Conservation (phyloP, 768 basidiomycete species). For the Punctularia strigosozonata region DNA sequence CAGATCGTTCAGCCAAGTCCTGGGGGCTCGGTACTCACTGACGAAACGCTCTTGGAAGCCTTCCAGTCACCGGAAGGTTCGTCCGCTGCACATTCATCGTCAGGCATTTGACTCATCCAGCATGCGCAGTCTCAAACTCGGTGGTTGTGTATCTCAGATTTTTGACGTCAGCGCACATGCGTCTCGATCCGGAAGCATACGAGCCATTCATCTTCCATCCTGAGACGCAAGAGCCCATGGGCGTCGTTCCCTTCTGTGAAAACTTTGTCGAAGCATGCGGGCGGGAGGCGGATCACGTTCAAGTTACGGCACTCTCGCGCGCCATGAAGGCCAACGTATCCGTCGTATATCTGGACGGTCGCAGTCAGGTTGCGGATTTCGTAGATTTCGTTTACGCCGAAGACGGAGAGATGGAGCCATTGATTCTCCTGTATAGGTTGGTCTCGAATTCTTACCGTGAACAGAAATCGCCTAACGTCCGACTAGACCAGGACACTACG, state of each 20-base stretch:
- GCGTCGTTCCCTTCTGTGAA: conserved; percentile 58
- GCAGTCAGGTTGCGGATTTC: conserved; percentile 43
- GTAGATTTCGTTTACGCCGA: conserved; percentile 46
- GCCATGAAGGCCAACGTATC: conserved; percentile 56
- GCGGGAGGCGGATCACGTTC: conserved; percentile 72
- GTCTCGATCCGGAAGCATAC: conserved; percentile 46
- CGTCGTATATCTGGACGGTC: conserved; percentile 76
- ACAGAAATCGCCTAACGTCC: conserved; percentile 3
- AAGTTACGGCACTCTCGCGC: conserved; percentile 65
- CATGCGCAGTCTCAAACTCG: conserved; percentile 44
- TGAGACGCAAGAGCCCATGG: conserved; percentile 47
- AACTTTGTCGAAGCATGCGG: conserved; percentile 67
- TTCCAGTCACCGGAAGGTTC: conserved; percentile 46
- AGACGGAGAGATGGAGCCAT: conserved; percentile 32
- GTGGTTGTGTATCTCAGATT: conserved; percentile 75
- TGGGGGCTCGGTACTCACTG: conserved; percentile 23
- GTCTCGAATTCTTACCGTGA: neutral
- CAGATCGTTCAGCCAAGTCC: conserved; percentile 26
- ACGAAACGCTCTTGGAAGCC: conserved; percentile 27
- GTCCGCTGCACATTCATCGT: conserved; percentile 5
- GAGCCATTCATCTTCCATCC: conserved; percentile 69
- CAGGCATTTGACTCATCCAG: neutral
- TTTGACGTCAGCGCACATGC: conserved; percentile 76
- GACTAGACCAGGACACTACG: conserved; percentile 78
- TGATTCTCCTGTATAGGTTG: conserved; percentile 60